Conservation (phyloP, 1,284 basidiomycete species). For the Trichosporon sp. region DNA sequence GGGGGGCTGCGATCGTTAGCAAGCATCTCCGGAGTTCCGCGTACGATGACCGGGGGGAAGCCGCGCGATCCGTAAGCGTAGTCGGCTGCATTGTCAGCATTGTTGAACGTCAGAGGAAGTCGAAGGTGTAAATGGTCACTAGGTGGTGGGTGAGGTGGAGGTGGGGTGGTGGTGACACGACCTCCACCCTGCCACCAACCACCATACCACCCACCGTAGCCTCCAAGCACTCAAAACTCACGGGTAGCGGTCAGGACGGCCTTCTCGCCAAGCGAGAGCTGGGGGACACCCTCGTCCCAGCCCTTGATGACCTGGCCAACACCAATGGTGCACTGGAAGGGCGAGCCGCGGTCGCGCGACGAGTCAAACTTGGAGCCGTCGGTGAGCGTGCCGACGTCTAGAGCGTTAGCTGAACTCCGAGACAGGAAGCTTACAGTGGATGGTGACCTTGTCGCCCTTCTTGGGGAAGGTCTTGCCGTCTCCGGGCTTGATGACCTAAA, state of each 20-base stretch:
- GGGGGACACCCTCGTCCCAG: constrained; percentile 81
- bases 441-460: constrained; percentile 40
- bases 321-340: constrained; percentile 69
- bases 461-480: constrained; percentile 49
- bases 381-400: constrained; percentile 48
- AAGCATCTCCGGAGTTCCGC: not conserved
- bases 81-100: constrained; percentile 14
- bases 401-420: not conserved
- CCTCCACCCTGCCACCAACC: constrained; percentile 3
- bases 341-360: constrained; percentile 50
- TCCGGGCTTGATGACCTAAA: constrained; percentile 42
- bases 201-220: too few relatives aligned
- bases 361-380: constrained; percentile 51
- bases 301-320: constrained; percentile 77
- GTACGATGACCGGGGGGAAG: constrained; percentile 67
- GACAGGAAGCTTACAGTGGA: constrained; percentile 41
- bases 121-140: constrained; percentile 16
- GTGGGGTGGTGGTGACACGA: not conserved
- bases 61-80: constrained; percentile 42
- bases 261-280: constrained; percentile 71
- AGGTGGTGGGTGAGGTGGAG: constrained; percentile 4
- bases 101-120: not conserved
- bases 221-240: constrained; percentile 6
- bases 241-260: constrained; percentile 57
- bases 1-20: constrained; percentile 40